Evolutionary conservation across 1,139 yeast species (phyloP), one percentile per base, ranked within the genome.

Genomic region (Debaryomyces fabryi): DNA sequence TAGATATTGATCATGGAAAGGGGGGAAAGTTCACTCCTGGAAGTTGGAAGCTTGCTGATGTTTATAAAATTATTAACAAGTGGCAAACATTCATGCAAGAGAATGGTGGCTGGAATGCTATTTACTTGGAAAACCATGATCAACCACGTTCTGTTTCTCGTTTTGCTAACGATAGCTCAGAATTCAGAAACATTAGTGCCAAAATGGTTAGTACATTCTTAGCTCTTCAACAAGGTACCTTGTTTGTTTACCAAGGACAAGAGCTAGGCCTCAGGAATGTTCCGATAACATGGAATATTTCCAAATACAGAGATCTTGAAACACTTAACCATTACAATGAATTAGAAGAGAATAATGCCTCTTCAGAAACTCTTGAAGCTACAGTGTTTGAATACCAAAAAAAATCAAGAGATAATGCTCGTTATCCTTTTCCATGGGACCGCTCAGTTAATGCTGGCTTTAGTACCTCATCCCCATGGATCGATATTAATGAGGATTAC

Each of bases 401-500:
- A 45, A 51, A 73, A 18, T 78, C 81, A 12, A 70, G 85, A 60
- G 85, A 81, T 58, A 72, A 82, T 55, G 77, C 83, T 6, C 71
- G 86, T 60, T 72, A 83, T 8, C 86, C 86, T 30, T 77, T 82
- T 54, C 85, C 80, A 59, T 82, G 86, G 86, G 76, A 74, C 51
- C 59, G 59, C 42, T 58, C 71, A 9, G 20, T 8, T 15, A 32
- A 32, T 2, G 83, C 70, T 27, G 86, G 86, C 0, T 81, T 82
- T 61, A 64, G 82, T 10, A 62, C 71, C 2, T 77, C 67, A 29
- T 84, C 86, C 23, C 80, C 77, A 64, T 67, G 74, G 51, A 76
- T 78, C 51, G 77, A 78, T 56, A 75, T 77, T 56, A 81, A 76
- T 63, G 65, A 62, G 51, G 35, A 32, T n/a, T 32, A 32, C 18